A percentile compares a stretch with the other conserved stretches of the same genome.
phyloP scores from a whole-genome alignment of 352 stramenopile species.

The Phytophthora multivora region DNA sequence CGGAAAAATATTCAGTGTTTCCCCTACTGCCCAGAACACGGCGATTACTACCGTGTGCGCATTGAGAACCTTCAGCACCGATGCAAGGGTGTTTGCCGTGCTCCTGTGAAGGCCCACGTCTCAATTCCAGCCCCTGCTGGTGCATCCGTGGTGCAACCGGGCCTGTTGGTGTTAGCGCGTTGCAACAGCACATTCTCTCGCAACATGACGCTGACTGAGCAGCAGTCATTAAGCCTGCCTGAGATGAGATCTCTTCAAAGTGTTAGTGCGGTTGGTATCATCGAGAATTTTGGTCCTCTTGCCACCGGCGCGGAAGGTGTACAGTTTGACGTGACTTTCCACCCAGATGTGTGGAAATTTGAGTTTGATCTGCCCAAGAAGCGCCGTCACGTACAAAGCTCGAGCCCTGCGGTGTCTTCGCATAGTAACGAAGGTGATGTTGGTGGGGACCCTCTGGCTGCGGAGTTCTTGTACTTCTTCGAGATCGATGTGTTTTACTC shows the following conservation, averaged over 20 bases:
- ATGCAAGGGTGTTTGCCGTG: slow-evolving; percentile 85
- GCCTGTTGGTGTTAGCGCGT: slow-evolving; percentile 67
- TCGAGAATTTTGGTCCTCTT: slow-evolving; percentile 61
- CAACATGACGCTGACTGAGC: slow-evolving; percentile 54
- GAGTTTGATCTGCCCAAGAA: slow-evolving; percentile 90
- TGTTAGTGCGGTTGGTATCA: slow-evolving; percentile 67
- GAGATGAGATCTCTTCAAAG: slow-evolving; percentile 79
- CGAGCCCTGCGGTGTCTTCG: slow-evolving; percentile 21
- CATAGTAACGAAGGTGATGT: slow-evolving; percentile 23
- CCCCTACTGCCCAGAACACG: slow-evolving; percentile 88
- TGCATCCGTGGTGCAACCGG: slow-evolving; percentile 32
- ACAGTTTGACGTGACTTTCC: slow-evolving; percentile 85
- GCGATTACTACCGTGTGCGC: slow-evolving; percentile 89
- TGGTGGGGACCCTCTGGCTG: slow-evolving; percentile 42
- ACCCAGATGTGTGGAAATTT: slow-evolving; percentile 91
- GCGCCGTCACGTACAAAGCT: slow-evolving; percentile 64
- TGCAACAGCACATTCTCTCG: slow-evolving; percentile 88
- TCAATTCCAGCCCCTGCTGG: slow-evolving; percentile 47
- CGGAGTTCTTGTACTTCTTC: slow-evolving; percentile 88
- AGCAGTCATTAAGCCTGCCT: slow-evolving; percentile 47
- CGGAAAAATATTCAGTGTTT: slow-evolving; percentile 94
- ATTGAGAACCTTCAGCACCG: slow-evolving; percentile 86
- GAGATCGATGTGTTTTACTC: slow-evolving; percentile 87
- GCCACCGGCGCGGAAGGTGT: slow-evolving; percentile 39
- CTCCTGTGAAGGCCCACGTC: slow-evolving; percentile 75